Conservation (phyloP, 1,139 yeast species). For the Meyerozyma sp. region DNA sequence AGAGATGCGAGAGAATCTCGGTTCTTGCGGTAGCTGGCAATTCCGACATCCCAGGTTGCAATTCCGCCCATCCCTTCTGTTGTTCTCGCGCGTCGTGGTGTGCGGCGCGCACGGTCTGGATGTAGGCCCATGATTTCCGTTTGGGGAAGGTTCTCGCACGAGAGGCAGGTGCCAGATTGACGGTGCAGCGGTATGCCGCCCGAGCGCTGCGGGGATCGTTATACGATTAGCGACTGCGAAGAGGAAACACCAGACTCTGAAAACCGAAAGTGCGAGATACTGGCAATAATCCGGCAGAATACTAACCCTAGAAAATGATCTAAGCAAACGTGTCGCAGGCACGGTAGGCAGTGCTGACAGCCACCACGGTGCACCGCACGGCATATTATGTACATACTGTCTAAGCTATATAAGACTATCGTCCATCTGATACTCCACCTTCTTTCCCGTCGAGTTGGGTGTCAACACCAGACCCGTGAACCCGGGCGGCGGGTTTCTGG, state of each 20-base stretch:
- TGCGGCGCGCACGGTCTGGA: background rate
- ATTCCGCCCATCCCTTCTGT: background rate
- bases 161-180: background rate
- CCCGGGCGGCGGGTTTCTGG: slow-evolving; percentile 24
- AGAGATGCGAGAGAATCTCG: too few species aligned
- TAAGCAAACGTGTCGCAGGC: too few species aligned
- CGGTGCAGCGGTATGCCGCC: background rate
- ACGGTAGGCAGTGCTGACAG: background rate
- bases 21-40: too few species aligned
- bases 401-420: background rate
- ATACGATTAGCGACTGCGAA: too few species aligned
- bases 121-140: background rate
- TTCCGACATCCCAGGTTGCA: too few species aligned
- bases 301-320: too few species aligned
- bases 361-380: background rate
- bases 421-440: background rate
- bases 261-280: too few species aligned
- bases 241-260: too few species aligned
- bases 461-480: slow-evolving; percentile 14
- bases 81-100: background rate
- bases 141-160: background rate
- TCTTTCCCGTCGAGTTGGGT: slow-evolving; percentile 6
- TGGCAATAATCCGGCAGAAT: too few species aligned
- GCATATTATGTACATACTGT: background rate
- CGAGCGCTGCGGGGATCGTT: too few species aligned